Base-by-base conservation (phyloP, 2,329 filamentous ascomycete species). In the Aspergillaceae sp. region DNA sequence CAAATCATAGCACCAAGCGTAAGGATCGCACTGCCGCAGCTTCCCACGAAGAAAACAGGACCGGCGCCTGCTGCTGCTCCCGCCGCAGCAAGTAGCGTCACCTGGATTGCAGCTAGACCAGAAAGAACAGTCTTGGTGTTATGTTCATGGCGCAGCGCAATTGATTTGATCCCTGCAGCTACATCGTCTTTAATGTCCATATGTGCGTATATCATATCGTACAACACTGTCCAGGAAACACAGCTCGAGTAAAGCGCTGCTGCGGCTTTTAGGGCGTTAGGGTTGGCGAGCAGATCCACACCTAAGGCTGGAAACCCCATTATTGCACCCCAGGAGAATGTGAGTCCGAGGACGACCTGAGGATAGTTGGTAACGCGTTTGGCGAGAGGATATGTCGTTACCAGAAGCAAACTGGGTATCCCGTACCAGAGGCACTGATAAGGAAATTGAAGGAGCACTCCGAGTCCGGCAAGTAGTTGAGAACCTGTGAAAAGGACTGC, bases 1-100 rank as follows among this genome's bases (percentile, higher is more conserved):
- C 73, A 74, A 19, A 82, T 80, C 77, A 82, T 82, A 10, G 74
- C 71, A 1, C 69, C 76, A 27, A 82, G 65, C 2, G 78, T 74
- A 32, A 72, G 51, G 28, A 71, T 68, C 6, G 78, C 77, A 48
- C 78, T 74, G 33, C 79, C 79, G 50, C 77, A 80, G 42, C 73
- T 76, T 4, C 77, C 78, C 7, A 73, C 55, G 48, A 78, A 81
- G 63, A 78, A 83, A 9, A 79, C 55, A 1, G 79, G 79, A 1
- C 79, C 78, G 19, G 77, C 71, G 9, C 77, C 78, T 10, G 73
- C 63, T 40, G 68, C 67, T 42, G 67, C 57, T n/a, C 71, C 71
- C 27, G 70, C 69, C 29, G 62, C 61, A 33, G 65, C 66, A 36
- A 74, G 65, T 7, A 74, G 57, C n/a, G 61, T 58, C 11, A 73